phyloP scores from a whole-genome alignment of 495 filamentous ascomycete genomes.

The Hypomontagnella submonticulosa region DNA sequence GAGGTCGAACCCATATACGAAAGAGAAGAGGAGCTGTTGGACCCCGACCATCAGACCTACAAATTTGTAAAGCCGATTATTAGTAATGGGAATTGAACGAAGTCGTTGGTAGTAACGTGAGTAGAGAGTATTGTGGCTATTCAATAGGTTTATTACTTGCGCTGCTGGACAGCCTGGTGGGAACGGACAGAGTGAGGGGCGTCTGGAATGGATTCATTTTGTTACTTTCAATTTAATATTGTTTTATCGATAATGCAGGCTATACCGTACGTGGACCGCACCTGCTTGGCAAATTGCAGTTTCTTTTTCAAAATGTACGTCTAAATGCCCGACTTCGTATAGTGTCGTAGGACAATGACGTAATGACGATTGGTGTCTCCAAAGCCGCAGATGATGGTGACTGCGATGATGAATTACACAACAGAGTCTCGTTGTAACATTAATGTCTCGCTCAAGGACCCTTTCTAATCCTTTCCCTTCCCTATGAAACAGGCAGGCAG shows the following conservation, averaged over 20 bases:
- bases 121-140: too few species aligned
- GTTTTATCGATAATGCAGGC: too few species aligned
- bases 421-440: background rate
- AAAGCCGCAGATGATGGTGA: constrained; percentile 28
- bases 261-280: too few species aligned
- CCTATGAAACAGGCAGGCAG: too few species aligned
- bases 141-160: too few species aligned
- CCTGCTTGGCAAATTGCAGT: too few species aligned
- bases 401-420: constrained; percentile 32
- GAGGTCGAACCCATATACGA: constrained; percentile 10
- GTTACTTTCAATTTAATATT: too few species aligned
- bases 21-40: constrained; percentile 3
- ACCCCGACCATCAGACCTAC: constrained; percentile 37
- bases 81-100: constrained; percentile 2
- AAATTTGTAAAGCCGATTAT: constrained; percentile 8
- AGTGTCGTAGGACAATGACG: constrained; percentile 37
- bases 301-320: background rate
- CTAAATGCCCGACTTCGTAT: too few species aligned
- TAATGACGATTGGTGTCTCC: constrained; percentile 21
- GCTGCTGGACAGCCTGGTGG: too few species aligned
- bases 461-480: background rate
- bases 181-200: too few species aligned
- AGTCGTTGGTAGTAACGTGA: too few species aligned
- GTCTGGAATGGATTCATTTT: too few species aligned
- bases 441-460: background rate